Conservation (phyloP, 1,284 basidiomycete genomes). For the Agaricales sp. region DNA sequence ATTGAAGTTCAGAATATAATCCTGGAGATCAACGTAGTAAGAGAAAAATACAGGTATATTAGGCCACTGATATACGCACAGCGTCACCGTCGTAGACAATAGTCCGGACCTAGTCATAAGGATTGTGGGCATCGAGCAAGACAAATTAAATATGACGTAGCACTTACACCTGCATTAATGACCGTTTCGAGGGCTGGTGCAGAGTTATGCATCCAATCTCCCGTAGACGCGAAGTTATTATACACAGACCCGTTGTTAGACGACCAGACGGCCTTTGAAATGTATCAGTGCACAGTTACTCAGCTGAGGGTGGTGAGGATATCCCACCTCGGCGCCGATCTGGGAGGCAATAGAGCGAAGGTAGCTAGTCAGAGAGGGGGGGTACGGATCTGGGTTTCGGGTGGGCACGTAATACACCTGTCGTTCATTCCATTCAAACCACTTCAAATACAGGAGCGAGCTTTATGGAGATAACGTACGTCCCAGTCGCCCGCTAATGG, state of each 20-base stretch:
- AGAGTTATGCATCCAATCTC: slow-evolving; percentile 58
- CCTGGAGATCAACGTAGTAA: slow-evolving; percentile 19
- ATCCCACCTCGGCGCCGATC: slow-evolving; percentile 41
- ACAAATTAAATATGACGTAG: neutral
- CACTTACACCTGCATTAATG: slow-evolving; percentile 45
- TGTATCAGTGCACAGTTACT: neutral
- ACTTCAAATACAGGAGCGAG: slow-evolving; percentile 13
- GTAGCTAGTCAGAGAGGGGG: slow-evolving; percentile 35
- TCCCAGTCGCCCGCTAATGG: slow-evolving; percentile 37
- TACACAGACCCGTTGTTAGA: slow-evolving; percentile 37
- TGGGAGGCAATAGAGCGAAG: slow-evolving; percentile 25
- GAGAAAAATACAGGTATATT: slow-evolving; percentile 5
- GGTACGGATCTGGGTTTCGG: slow-evolving; percentile 41
- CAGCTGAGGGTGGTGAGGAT: too few relatives aligned
- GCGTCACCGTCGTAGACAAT: slow-evolving; percentile 48
- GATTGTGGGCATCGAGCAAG: neutral
- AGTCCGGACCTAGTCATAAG: slow-evolving; percentile 23
- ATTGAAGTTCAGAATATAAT: slow-evolving; percentile 49
- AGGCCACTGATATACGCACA: slow-evolving; percentile 20
- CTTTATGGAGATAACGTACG: slow-evolving; percentile 10
- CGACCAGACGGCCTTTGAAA: slow-evolving; percentile 23
- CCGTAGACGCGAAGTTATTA: slow-evolving; percentile 43
- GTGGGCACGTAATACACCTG: slow-evolving; percentile 22
- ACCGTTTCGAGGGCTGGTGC: slow-evolving; percentile 43
- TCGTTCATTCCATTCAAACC: slow-evolving; percentile 18